Evolutionary conservation across 352 stramenopile genomes (phyloP).

Genomic region (Globisporangium rhizosaccharum): DNA sequence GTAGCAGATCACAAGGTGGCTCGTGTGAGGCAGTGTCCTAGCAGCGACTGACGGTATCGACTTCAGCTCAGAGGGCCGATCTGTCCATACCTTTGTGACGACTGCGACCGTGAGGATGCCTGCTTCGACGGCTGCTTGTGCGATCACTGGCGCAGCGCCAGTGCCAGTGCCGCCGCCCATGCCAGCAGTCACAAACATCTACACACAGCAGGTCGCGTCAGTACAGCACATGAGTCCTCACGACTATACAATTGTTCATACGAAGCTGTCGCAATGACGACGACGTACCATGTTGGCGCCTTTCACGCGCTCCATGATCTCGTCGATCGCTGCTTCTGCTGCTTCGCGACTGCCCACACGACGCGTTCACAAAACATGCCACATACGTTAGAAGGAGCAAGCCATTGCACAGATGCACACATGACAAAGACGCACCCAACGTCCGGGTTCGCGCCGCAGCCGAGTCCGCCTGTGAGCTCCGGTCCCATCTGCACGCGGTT

Average conservation of each 20-base stretch:
- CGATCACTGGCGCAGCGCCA: conserved; percentile 78
- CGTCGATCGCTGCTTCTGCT: conserved; percentile 69
- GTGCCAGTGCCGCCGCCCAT: conserved; percentile 84
- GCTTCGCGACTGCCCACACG: conserved; percentile 46
- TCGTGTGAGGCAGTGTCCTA: too few relatives aligned
- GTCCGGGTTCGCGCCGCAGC: conserved; percentile 79
- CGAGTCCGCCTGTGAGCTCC: conserved; percentile 77
- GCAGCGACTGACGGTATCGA: too few relatives aligned
- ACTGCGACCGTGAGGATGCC: conserved; percentile 83
- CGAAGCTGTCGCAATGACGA: not conserved
- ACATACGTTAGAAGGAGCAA: not conserved
- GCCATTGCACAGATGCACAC: not conserved
- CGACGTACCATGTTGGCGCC: conserved; percentile 76
- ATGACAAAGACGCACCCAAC: conserved; percentile 35
- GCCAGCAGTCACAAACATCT: conserved; percentile 87
- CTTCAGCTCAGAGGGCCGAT: too few relatives aligned
- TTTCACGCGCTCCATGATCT: conserved; percentile 83
- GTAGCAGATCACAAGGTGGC: not conserved
- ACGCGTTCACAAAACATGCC: conserved; percentile 3
- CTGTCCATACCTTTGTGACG: conserved; percentile 63
- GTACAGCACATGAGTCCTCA: not conserved
- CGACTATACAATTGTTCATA: not conserved
- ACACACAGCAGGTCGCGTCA: conserved; percentile 1
- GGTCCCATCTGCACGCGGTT: conserved; percentile 89
- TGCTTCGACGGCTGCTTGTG: conserved; percentile 72